Evolutionary conservation across 495 filamentous ascomycete species (phyloP), one percentile per base, ranked within the genome.

Genomic region (Penicillium simplicissimum): DNA sequence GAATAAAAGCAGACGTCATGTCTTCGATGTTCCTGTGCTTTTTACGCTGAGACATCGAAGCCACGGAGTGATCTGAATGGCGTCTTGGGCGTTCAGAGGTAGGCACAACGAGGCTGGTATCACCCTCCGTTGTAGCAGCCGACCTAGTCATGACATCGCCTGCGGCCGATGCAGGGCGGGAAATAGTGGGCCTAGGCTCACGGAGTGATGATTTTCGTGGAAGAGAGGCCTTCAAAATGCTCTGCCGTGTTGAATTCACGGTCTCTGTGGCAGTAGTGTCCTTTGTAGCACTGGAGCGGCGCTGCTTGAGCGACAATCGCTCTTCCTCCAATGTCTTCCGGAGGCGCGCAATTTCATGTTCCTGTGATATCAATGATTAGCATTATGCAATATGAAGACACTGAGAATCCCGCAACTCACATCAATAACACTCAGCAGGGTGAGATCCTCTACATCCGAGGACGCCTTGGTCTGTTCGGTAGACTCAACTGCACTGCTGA

Each of bases 1-100:
- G 67, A 57, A 90, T 88, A 71, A 93, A 91, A 11, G 88, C 90
- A n/a, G 90, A 93, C 1, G 91, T 93, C 87, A 92, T 88, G 57
- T 90, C 86, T 13, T 86, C 84, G 25, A 70, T 62, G 23, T 71
- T 54, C 15, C 71, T 71, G 15, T 69, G 71, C 49, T 74, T 78
- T 23, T 72, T 76, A 10, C 71, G 69, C 21, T 67, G 69, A 25
- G 71, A 61, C 8, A 59, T 35, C 3, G 71, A 48, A 1, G 67
- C 59, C 8, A 74, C 60, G 2, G 77, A 77, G 58, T 79, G 71
- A 10, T 84, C 81, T 14, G 81, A 84, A 58, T 83, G 75, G 21
- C 81, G 77, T 55, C 79, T 63, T 8, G 67, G 67, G 34, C 81
- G 80, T 49, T 76, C 73, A 6, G 45, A 48, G 35, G 59, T 67